phyloP scores from a whole-genome alignment of 768 basidiomycete species.

The Hydnomerulius pinastri region DNA sequence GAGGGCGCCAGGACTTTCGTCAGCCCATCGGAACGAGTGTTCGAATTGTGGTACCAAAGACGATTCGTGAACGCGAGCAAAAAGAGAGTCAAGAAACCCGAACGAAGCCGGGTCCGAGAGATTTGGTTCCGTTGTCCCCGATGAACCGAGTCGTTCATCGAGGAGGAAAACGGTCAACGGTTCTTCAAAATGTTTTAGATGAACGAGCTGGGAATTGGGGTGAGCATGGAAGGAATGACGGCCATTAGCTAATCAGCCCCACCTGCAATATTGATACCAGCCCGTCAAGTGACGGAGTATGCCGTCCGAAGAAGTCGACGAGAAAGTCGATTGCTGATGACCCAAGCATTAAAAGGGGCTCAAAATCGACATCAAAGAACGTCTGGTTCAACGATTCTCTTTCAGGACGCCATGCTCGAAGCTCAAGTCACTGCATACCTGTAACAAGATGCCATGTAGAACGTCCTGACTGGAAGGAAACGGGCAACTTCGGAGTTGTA shows the following conservation, averaged over 20 bases:
- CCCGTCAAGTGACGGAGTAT: conserved; percentile 57
- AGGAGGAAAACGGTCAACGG: conserved; percentile 44
- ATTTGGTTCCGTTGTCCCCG: neutral
- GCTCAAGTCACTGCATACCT: conserved; percentile 39
- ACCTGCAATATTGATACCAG: conserved; percentile 66
- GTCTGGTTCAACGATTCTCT: conserved; percentile 38
- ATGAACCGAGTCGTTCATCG: conserved; percentile 6
- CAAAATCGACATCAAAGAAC: conserved; percentile 65
- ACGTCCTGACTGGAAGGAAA: conserved; percentile 50
- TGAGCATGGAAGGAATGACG: neutral
- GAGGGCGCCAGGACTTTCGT: conserved; percentile 30
- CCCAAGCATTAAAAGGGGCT: conserved; percentile 63
- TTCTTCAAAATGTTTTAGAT: conserved; percentile 73
- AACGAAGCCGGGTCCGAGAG: conserved; percentile 23
- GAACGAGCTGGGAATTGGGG: conserved; percentile 45
- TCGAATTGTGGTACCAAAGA: conserved; percentile 12
- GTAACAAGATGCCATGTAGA: conserved; percentile 54
- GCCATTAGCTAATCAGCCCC: conserved; percentile 2
- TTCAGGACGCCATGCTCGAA: neutral
- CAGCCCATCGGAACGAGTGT: conserved; percentile 25
- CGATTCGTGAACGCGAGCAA: conserved; percentile 35
- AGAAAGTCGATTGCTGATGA: conserved; percentile 57
- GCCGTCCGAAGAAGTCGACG: conserved; percentile 56
- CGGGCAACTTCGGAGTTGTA: conserved; percentile 54
- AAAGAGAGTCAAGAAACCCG: conserved; percentile 40